Percentiles rank a stretch among this genome's conserved stretches.
These are phyloP conservation scores for Hondaea fermentalgiana DNA, from an alignment of 108 stramenopile species.

Conservation along the genomic window DNA sequence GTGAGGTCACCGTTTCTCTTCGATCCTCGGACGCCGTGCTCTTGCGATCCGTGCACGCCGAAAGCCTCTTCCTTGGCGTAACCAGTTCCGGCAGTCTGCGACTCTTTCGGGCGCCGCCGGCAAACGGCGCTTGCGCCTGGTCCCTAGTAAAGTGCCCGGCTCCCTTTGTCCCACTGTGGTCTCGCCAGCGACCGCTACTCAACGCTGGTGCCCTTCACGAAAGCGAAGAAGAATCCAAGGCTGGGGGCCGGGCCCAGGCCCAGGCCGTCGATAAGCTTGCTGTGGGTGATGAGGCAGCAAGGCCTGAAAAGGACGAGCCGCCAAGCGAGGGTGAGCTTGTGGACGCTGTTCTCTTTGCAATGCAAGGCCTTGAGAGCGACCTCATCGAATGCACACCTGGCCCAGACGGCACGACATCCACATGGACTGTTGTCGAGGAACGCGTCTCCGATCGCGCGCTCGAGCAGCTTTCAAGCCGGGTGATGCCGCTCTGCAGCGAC, in stretches of 20 bases:
- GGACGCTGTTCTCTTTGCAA: neutral
- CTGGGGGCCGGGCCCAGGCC: neutral
- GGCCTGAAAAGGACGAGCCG: neutral
- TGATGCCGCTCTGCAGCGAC: slow-evolving; percentile 16
- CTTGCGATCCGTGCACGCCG: neutral
- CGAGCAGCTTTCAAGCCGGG: neutral
- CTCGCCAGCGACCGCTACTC: neutral
- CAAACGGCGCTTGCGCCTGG: neutral
- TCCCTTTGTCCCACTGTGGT: slow-evolving; percentile 7
- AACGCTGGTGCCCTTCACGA: neutral
- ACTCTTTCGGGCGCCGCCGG: neutral
- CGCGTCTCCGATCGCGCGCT: neutral
- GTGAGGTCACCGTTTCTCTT: neutral
- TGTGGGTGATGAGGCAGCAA: too few relatives aligned
- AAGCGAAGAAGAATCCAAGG: neutral
- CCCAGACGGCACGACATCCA: neutral
- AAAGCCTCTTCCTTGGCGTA: neutral
- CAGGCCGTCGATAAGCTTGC: too few relatives aligned
- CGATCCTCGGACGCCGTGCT: neutral
- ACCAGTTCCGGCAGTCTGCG: neutral
- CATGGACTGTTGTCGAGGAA: neutral
- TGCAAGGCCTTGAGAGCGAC: slow-evolving; percentile 4
- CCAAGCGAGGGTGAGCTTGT: neutral
- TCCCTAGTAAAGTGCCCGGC: neutral
- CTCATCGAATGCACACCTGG: neutral